phyloP scores from a whole-genome alignment of 192 early-diverging fungal genomes.

The Coemansia umbellata region DNA sequence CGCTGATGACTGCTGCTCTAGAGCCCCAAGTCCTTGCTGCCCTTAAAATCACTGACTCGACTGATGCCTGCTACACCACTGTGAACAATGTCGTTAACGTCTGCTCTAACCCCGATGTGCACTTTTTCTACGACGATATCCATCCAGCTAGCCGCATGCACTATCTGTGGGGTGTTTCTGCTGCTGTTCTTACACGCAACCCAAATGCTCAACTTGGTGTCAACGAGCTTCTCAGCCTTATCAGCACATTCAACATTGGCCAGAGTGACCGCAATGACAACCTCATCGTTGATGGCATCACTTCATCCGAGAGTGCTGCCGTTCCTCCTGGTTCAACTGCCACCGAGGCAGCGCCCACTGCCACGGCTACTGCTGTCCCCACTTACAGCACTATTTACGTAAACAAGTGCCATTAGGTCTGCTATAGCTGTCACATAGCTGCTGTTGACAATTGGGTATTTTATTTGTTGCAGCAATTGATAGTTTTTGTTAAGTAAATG shows the following conservation, averaged over 20 bases:
- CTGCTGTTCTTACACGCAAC: slow-evolving; percentile 30
- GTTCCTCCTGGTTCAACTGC: slow-evolving; percentile 1
- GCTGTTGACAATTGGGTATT: neutral
- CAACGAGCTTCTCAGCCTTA: slow-evolving; percentile 11
- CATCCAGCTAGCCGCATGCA: slow-evolving; percentile 49
- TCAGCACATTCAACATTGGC: slow-evolving; percentile 13
- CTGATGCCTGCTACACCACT: slow-evolving; percentile 21
- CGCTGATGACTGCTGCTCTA: slow-evolving; percentile 19
- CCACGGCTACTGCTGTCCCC: neutral
- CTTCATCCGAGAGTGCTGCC: slow-evolving; percentile 4
- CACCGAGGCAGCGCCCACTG: neutral
- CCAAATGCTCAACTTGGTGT: slow-evolving; percentile 18
- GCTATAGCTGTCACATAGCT: too few species aligned
- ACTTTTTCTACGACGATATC: slow-evolving; percentile 40
- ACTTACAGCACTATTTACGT: neutral
- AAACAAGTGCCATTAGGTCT: neutral
- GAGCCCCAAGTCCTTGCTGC: slow-evolving; percentile 16
- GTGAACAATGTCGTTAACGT: slow-evolving; percentile 12
- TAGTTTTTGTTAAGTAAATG: too few species aligned
- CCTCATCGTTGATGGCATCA: slow-evolving; percentile 20
- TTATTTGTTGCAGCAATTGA: neutral
- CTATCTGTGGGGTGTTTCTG: slow-evolving; percentile 40
- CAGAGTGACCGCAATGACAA: slow-evolving; percentile 36
- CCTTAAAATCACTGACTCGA: slow-evolving; percentile 24
- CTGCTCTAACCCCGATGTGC: slow-evolving; percentile 39